Evolutionary conservation across 116 monocot genomes (phyloP), one percentile per base, ranked within the genome.

Genomic region (Zostera marina): DNA sequence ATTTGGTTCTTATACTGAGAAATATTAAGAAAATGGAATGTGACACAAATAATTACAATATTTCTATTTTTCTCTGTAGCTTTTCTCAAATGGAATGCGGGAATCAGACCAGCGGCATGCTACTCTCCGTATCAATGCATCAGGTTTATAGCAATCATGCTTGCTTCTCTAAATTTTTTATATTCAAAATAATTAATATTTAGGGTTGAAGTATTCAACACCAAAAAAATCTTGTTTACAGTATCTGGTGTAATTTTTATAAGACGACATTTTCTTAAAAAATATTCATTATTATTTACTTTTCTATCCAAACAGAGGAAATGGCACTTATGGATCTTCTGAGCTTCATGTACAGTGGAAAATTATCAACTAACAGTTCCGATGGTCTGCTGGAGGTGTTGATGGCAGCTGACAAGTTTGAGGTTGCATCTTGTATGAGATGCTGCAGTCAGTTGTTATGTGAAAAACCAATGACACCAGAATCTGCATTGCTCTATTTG

Each of bases 41-140:
- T 51, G 15, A 1, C 10, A 20, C 9, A 51, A 51, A 51, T 20
- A 19, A 20, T 10, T 19, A 32, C 32, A 51, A 51, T 3, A 19
- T 21, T 21, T 51, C 9, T 47, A 63, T 67, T 55, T 25, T 76
- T 56, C 43, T 42, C 48, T 64, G 38, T 72, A 98, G 98, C 98
- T 98, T 73, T 98, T 98, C 67, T 90, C 98, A 48, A 98, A 98
- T 77, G 98, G 98, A 12, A 90, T 90, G 90, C 72, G 72, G 62
- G 98, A 98, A 81, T 98, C 98, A 64, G 98, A 98, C 53, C 85
- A 98, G 55, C 68, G 86, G 21, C 83, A 98, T 73, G 98, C 86
- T 25, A 90, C 90, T 40, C 65, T 98, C 54, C 63, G 83, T 72
- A 90, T 98, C 41, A 75, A 81, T 73, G 80, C 75, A 24, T 83